These are phyloP conservation scores for Leccinum barrowsii DNA, from an alignment of 768 basidiomycete species.

Conservation along the genomic window DNA sequence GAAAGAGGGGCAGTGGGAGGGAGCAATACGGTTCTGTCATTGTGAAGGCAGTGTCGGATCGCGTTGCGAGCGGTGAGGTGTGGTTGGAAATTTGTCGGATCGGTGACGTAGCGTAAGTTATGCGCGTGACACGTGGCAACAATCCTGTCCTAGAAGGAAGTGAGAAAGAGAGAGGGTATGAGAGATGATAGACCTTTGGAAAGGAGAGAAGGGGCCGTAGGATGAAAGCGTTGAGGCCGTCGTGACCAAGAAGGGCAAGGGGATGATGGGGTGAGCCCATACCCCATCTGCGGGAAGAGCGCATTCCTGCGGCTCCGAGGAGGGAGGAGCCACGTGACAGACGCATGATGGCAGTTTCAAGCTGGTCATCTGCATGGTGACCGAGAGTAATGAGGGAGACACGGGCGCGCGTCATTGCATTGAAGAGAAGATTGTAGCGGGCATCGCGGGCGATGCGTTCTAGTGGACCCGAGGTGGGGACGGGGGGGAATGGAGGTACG, in stretches of 20 bases:
- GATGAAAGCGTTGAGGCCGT: constrained; percentile 67
- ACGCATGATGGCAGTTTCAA: constrained; percentile 78
- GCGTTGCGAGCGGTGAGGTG: constrained; percentile 69
- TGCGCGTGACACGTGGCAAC: constrained; percentile 71
- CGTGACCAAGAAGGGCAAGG: constrained; percentile 43
- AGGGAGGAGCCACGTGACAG: constrained; percentile 53
- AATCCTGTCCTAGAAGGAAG: constrained; percentile 60
- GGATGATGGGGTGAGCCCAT: constrained; percentile 51
- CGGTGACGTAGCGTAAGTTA: constrained; percentile 56
- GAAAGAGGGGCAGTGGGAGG: constrained; percentile 33
- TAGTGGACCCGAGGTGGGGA: constrained; percentile 41
- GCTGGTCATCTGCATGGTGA: constrained; percentile 81
- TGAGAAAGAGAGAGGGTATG: background rate
- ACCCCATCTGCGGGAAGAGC: constrained; percentile 64
- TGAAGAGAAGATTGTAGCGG: constrained; percentile 52
- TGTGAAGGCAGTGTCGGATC: constrained; percentile 48
- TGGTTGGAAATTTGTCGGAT: constrained; percentile 74
- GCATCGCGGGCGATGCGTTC: constrained; percentile 59
- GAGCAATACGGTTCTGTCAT: constrained; percentile 8
- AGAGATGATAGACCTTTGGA: constrained; percentile 50
- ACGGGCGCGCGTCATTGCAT: constrained; percentile 38
- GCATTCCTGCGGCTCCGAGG: constrained; percentile 67
- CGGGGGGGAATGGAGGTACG: constrained; percentile 44
- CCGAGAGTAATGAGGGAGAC: constrained; percentile 55
- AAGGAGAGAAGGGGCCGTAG: constrained; percentile 67